Base-by-base conservation (phyloP, 495 filamentous ascomycete species). In the Tuber calosporum region DNA sequence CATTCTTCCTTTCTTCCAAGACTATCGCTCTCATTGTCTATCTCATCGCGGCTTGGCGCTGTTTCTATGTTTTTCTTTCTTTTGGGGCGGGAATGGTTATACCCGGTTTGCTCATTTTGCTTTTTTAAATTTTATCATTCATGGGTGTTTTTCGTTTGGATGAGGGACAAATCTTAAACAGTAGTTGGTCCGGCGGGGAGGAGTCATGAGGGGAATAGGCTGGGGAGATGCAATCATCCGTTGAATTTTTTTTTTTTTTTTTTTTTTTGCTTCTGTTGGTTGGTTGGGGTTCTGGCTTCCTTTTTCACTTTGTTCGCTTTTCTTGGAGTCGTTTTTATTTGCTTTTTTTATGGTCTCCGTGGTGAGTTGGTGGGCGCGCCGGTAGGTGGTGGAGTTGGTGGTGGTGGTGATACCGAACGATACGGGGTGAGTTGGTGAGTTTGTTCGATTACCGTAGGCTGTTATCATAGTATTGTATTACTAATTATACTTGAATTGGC, bases 141-240 rank as follows among this genome's bases (percentile, higher is more conserved):
- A 62, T 62, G 53, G 53, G 53, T 30, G 53, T 62, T 62, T 62
- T 26, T 62, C n/a, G 53, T 30, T 15, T 3, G n/a, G 53, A 26
- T 5, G 53, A 62, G 53, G 11, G 53, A 17, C n/a, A 30, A 62
- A 62, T 62, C 26, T 62, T 26, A 34, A 34, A 62, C 53, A 62
- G 30, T 62, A 30, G 53, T 62, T 62, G 26, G 53, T 34, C 53
- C 26, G 53, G 15, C 9, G 53, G n/a, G n/a, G n/a, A 58, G n/a
- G 53, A 7, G 45, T 6, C 45, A 58, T 17, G 17, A 34, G 26
- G 53, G 53, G 53, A 34, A 34, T 62, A 34, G 11, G 53, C 34
- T 62, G 53, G 26, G 53, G 34, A 62, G 53, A 62, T 62, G 53
- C 53, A 34, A 34, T 62, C 53, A 62, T 62, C 53, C 26, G 53